phyloP scores from a whole-genome alignment of 1,284 basidiomycete genomes.

The Bondarzewia mesenterica region DNA sequence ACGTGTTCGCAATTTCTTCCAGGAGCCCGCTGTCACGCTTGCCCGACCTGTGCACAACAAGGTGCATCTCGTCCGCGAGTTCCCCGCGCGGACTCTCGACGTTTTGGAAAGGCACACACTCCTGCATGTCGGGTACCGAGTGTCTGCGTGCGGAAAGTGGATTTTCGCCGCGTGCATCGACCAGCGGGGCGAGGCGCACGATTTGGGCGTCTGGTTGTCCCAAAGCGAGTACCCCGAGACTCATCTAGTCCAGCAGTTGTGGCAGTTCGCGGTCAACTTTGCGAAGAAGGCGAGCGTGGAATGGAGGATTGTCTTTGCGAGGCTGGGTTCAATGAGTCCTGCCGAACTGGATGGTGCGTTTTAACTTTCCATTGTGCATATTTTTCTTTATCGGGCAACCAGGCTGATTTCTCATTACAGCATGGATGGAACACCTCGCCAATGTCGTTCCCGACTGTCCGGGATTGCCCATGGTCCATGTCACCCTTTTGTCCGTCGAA shows the following conservation, averaged over 20 bases:
- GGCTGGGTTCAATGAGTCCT: constrained; percentile 49
- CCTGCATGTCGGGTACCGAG: constrained; percentile 67
- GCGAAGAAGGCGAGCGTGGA: constrained; percentile 61
- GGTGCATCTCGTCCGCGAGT: constrained; percentile 37
- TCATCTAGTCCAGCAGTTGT: constrained; percentile 47
- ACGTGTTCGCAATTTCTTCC: constrained; percentile 40
- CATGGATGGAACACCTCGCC: constrained; percentile 52
- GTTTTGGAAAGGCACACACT: constrained; percentile 63
- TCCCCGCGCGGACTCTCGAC: constrained; percentile 45
- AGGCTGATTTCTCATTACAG: constrained; percentile 28
- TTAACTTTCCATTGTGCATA: background rate
- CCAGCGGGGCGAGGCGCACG: constrained; percentile 66
- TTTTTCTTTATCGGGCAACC: constrained; percentile 5
- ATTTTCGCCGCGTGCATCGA: constrained; percentile 68
- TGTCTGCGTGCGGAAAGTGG: constrained; percentile 64
- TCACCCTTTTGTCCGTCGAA: constrained; percentile 12
- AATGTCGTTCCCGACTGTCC: constrained; percentile 23
- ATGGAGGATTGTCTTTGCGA: constrained; percentile 70
- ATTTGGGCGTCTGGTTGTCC: constrained; percentile 57
- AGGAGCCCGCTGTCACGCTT: constrained; percentile 58
- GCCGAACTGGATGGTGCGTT: constrained; percentile 61
- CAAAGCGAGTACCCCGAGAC: constrained; percentile 32
- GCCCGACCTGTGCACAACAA: constrained; percentile 37
- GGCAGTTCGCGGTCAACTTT: constrained; percentile 56
- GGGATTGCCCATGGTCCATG: constrained; percentile 30